Conservation (phyloP, 352 stramenopile genomes). For the Pythium phragmitis region DNA sequence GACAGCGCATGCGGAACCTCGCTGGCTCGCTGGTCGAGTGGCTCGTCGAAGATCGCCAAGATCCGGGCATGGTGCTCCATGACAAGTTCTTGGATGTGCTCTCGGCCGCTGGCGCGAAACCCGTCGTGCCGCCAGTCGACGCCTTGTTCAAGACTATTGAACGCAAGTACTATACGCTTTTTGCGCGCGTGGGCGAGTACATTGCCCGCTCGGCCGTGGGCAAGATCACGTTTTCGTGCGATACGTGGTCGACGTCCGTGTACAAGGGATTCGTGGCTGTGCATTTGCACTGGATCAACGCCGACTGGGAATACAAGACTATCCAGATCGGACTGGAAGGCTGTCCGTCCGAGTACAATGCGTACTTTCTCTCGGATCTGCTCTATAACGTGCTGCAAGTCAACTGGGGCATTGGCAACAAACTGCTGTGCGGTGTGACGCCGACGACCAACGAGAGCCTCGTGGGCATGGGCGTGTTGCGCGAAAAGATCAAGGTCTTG, state of each 20-base stretch:
- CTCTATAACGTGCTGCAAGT: slow-evolving; percentile 80
- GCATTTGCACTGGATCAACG: slow-evolving; percentile 82
- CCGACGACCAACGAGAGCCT: slow-evolving; percentile 57
- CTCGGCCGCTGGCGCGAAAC: slow-evolving; percentile 43
- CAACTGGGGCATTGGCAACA: slow-evolving; percentile 72
- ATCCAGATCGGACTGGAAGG: slow-evolving; percentile 76
- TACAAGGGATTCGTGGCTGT: slow-evolving; percentile 77
- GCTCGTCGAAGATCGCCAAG: slow-evolving; percentile 72
- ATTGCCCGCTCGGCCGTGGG: slow-evolving; percentile 69
- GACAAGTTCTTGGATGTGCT: slow-evolving; percentile 77
- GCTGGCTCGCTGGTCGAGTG: slow-evolving; percentile 65
- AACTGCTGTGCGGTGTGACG: slow-evolving; percentile 70
- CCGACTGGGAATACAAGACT: slow-evolving; percentile 83
- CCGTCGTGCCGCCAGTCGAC: slow-evolving; percentile 50
- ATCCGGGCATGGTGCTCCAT: slow-evolving; percentile 57
- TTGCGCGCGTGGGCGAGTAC: slow-evolving; percentile 71
- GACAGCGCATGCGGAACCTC: slow-evolving; percentile 63
- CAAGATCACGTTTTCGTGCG: slow-evolving; percentile 74
- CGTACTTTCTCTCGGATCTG: slow-evolving; percentile 79
- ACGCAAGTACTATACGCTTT: slow-evolving; percentile 70
- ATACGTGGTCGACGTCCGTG: slow-evolving; percentile 71
- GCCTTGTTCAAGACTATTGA: slow-evolving; percentile 66
- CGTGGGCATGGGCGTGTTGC: slow-evolving; percentile 72
- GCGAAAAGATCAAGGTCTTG: slow-evolving; percentile 77
- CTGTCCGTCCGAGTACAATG: slow-evolving; percentile 63